Conservation (phyloP, 2,329 filamentous ascomycete species). For the Seiridium unicorne region DNA sequence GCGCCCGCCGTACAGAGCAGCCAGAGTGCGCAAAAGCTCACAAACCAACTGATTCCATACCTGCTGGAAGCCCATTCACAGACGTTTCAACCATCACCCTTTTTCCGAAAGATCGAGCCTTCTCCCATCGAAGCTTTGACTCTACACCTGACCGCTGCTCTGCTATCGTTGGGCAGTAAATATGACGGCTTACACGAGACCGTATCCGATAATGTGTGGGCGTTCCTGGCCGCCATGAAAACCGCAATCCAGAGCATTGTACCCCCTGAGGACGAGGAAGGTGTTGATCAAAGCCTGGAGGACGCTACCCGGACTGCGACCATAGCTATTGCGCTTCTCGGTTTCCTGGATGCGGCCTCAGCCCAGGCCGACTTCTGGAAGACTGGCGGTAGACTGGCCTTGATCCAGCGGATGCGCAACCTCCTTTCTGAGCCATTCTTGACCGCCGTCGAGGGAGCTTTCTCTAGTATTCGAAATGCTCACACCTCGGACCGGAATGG, state of each 20-base stretch:
- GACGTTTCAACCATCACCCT: constrained; percentile 74
- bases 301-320: constrained; percentile 70
- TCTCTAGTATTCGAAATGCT: constrained; percentile 85
- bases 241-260: constrained; percentile 56
- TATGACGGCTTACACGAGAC: constrained; percentile 67
- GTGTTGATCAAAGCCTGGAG: constrained; percentile 59
- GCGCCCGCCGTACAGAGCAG: constrained; percentile 70
- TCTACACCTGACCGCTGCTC: constrained; percentile 73
- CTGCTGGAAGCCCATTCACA: constrained; percentile 82
- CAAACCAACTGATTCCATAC: constrained; percentile 78
- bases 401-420: constrained; percentile 69
- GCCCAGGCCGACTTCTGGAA: constrained; percentile 80
- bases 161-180: constrained; percentile 76
- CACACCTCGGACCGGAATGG: constrained; percentile 62
- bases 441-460: constrained; percentile 81
- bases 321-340: constrained; percentile 80
- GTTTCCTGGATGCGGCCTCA: constrained; percentile 82
- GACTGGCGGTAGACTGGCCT: constrained; percentile 66
- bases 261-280: constrained; percentile 51
- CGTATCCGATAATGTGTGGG: constrained; percentile 65
- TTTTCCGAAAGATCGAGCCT: constrained; percentile 78
- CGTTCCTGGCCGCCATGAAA: constrained; percentile 71
- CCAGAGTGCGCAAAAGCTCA: constrained; percentile 74
- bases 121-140: constrained; percentile 86
- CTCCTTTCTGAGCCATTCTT: constrained; percentile 84